Conservation (phyloP, 2,329 filamentous ascomycete species). For the Colletotrichum salicis region DNA sequence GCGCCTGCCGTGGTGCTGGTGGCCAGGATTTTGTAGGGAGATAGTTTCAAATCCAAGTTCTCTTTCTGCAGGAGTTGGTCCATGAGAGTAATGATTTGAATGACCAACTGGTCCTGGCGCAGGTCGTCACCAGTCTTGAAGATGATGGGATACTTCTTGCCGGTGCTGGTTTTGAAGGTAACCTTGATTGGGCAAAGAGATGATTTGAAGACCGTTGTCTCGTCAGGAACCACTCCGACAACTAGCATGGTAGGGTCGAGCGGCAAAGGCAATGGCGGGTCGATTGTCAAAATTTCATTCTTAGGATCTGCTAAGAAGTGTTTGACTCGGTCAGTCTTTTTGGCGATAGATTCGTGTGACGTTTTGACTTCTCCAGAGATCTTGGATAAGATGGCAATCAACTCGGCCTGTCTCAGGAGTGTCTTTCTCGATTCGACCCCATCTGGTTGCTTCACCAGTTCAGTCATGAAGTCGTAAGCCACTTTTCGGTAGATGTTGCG, state of each 20-base stretch:
- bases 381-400: slow-evolving; percentile 86
- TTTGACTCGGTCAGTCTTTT: slow-evolving; percentile 87
- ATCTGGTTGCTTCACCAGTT: slow-evolving; percentile 77
- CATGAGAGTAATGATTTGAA: slow-evolving; percentile 95
- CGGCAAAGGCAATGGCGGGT: slow-evolving; percentile 87
- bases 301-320: slow-evolving; percentile 86
- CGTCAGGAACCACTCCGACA: slow-evolving; percentile 82
- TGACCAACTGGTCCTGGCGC: slow-evolving; percentile 95
- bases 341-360: slow-evolving; percentile 78
- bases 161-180: slow-evolving; percentile 84
- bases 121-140: slow-evolving; percentile 98
- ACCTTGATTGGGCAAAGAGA: slow-evolving; percentile 91
- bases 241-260: slow-evolving; percentile 86
- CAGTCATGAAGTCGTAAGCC: slow-evolving; percentile 94
- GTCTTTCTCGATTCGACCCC: slow-evolving; percentile 80
- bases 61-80: slow-evolving; percentile 95
- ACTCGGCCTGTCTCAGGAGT: slow-evolving; percentile 86
- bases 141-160: slow-evolving; percentile 86
- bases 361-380: slow-evolving; percentile 90
- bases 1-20: slow-evolving; percentile 90
- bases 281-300: slow-evolving; percentile 85
- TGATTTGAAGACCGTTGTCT: slow-evolving; percentile 94
- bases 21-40: slow-evolving; percentile 95
- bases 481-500: slow-evolving; percentile 91
- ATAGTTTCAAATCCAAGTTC: slow-evolving; percentile 93